Base-by-base conservation (phyloP, 352 stramenopile genomes). In the Globisporangium spiculum region DNA sequence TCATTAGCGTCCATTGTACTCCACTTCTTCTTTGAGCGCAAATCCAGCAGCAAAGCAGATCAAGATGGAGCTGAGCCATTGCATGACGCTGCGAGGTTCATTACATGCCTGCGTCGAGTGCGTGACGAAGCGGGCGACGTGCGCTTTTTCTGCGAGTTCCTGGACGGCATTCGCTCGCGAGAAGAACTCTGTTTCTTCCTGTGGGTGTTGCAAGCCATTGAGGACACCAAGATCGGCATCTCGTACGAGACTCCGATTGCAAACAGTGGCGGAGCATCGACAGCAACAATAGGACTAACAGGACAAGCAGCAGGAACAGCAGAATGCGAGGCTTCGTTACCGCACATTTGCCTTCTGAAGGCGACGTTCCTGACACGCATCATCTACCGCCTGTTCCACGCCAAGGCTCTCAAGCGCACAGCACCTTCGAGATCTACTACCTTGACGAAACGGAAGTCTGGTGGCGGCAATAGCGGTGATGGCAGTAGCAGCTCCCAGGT, bases 1-100 rank as follows among this genome's bases (percentile, higher is more conserved):
- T 79, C 77, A 0, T 54, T 88, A 7, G 55, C 76, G 4, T 63
- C 70, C 0, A 57, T 89, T 24, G 68, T 89, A 8, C 65, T 89
- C 6, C 75, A 85, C 18, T 90, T 81, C 59, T 91, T 90, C 55
- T 63, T 91, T 8, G 81, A 88, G 54, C 81, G 80, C 30, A 74
- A 75, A 3, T 50, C 66, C 9, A 56, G 16, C 4, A 60, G 16
- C 1, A 60, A 18, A 41, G n/a, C 16, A 38, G 48, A 9, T 34
- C 24, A 41, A 16, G 66, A 41, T 26, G 81, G 89, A 18, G 14
- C 32, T 0, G 75, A 82, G 4, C 81, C 79, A 12, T 4, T 76
- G 5, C 20, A 9, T 0, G 79, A 79, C 34, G 48, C 84, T 1
- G 63, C 73, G 14, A 73, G 68, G 1, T 91, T 91, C 38, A 50